Conservation (phyloP, 1,139 yeast genomes). For the Blastobotrys ciferrii region DNA sequence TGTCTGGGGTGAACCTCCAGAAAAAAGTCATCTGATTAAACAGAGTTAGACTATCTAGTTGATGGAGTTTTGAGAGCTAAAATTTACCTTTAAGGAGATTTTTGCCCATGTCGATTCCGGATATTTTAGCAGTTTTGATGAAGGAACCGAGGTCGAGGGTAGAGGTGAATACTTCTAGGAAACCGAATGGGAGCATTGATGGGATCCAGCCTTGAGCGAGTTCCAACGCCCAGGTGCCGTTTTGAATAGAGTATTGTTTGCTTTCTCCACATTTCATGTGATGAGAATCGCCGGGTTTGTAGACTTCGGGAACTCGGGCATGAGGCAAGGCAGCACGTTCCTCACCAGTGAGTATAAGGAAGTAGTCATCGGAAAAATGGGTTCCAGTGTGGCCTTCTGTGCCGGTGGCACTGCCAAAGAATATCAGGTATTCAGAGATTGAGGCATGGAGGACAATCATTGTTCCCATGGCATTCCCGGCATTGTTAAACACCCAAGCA, state of each 20-base stretch:
- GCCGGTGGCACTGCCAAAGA: conserved; percentile 86
- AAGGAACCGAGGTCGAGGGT: conserved; percentile 77
- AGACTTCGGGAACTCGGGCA: conserved; percentile 60
- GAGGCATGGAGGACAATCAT: conserved; percentile 96
- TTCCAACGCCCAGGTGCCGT: conserved; percentile 75
- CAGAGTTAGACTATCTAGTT: too few species aligned
- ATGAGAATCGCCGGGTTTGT: conserved; percentile 72
- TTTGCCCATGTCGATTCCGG: conserved; percentile 73
- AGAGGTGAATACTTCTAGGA: conserved; percentile 72
- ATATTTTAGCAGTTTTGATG: conserved; percentile 63
- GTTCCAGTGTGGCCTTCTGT: conserved; percentile 96
- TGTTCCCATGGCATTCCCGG: conserved; percentile 99
- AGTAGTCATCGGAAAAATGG: conserved; percentile 95
- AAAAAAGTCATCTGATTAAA: too few species aligned
- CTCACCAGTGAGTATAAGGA: conserved; percentile 79
- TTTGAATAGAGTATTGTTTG: conserved; percentile 84
- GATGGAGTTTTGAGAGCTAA: too few species aligned
- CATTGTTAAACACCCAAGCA: conserved; percentile 95
- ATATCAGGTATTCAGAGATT: conserved; percentile 84
- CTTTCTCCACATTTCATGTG: conserved; percentile 68
- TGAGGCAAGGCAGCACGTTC: conserved; percentile 70
- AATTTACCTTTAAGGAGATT: conserved; percentile 70
- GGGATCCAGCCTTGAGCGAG: conserved; percentile 99
- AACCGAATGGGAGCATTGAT: conserved; percentile 94
- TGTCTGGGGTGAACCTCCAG: too few species aligned